These are phyloP conservation scores for Yamadazyma paraphyllophila DNA, from an alignment of 805 yeast genomes.

Conservation along the genomic window DNA sequence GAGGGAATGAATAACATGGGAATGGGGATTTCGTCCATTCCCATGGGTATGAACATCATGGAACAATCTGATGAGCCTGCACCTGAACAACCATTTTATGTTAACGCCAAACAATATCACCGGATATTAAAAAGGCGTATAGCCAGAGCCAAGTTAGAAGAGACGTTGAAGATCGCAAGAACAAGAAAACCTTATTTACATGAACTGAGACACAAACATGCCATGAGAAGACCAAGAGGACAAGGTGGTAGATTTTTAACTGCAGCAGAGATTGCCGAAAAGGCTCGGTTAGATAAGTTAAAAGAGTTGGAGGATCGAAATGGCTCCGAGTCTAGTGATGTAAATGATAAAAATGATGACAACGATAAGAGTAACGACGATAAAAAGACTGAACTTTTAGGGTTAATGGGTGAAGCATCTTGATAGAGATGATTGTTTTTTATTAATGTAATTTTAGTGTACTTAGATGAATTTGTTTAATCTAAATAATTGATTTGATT, in stretches of 20 bases:
- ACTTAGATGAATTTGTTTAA: slow-evolving; percentile 2
- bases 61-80: slow-evolving; percentile 14
- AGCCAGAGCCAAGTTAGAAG: slow-evolving; percentile 92
- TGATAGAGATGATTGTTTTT: slow-evolving; percentile 1
- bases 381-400: slow-evolving; percentile 5
- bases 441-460: slow-evolving; percentile 8
- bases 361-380: slow-evolving; percentile 5
- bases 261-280: slow-evolving; percentile 66
- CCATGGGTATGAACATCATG: slow-evolving; percentile 13
- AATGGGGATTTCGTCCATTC: slow-evolving; percentile 6
- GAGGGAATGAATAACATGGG: slow-evolving; percentile 8
- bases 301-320: slow-evolving; percentile 29
- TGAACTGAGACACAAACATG: slow-evolving; percentile 97
- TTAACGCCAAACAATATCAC: slow-evolving; percentile 96
- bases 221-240: slow-evolving; percentile 98
- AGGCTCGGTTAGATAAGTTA: slow-evolving; percentile 39
- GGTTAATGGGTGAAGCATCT: slow-evolving; percentile 4
- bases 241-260: slow-evolving; percentile 97
- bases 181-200: slow-evolving; percentile 93
- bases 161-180: slow-evolving; percentile 78
- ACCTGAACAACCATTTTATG: slow-evolving; percentile 89
- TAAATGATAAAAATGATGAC: not conserved
- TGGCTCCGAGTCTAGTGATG: not conserved
- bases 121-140: slow-evolving; percentile 88
- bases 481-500: not conserved